phyloP scores from a whole-genome alignment of 257 asterid species.

The Solanum pinnatisectum region DNA sequence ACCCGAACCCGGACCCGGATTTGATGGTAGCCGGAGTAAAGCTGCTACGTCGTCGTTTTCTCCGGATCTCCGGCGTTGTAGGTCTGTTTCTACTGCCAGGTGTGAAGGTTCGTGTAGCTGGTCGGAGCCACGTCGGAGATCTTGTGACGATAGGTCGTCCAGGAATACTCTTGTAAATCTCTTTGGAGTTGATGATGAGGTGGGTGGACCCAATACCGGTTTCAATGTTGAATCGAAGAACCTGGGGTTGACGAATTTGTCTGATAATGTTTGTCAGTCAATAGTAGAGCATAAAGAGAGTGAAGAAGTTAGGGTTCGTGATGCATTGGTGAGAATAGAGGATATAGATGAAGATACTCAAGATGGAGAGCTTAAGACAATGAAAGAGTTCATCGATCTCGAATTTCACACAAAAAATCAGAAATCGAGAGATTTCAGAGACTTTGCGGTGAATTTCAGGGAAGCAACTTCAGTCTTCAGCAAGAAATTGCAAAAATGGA shows the following conservation, averaged over 20 bases:
- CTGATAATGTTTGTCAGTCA: conserved; percentile 30
- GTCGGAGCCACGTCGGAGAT: conserved; percentile 68
- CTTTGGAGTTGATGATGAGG: conserved; percentile 51
- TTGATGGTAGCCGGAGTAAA: background rate
- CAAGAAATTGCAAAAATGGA: conserved; percentile 78
- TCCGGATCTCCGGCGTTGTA: conserved; percentile 71
- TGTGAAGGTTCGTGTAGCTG: conserved; percentile 36
- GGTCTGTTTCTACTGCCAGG: conserved; percentile 48
- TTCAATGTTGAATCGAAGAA: conserved; percentile 65
- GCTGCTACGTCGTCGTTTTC: background rate
- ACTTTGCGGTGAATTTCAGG: conserved; percentile 49
- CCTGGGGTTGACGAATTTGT: conserved; percentile 36
- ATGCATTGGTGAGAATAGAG: conserved; percentile 11
- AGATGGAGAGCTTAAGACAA: conserved; percentile 70
- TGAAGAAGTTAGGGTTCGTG: conserved; percentile 27
- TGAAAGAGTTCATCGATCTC: conserved; percentile 90
- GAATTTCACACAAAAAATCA: conserved; percentile 44
- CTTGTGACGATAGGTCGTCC: conserved; percentile 56
- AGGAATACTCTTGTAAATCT: conserved; percentile 49
- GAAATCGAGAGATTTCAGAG: conserved; percentile 53
- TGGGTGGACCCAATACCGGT: conserved; percentile 29
- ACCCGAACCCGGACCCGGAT: background rate
- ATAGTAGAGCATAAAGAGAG: background rate
- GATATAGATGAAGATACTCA: conserved; percentile 22
- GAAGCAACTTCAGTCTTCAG: conserved; percentile 81